phyloP scores from a whole-genome alignment of 352 stramenopile genomes.

The Achlya hypogyna region DNA sequence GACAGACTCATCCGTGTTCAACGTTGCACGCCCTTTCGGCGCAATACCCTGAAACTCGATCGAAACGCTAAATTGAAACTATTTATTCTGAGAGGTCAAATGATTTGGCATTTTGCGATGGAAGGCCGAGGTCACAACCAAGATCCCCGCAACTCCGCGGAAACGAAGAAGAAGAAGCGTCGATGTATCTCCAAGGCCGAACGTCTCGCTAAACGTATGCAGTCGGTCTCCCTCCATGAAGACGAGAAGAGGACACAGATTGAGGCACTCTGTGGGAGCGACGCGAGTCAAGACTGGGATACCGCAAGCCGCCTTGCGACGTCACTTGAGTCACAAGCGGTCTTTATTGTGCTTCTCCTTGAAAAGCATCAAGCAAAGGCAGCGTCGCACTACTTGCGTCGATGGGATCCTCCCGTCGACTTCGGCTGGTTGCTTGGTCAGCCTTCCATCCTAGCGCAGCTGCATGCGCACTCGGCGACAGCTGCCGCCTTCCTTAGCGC shows the following conservation, averaged over 20 bases:
- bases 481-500: conserved; percentile 3
- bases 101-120: neutral
- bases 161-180: neutral
- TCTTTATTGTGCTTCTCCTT: neutral
- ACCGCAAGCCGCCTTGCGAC: neutral
- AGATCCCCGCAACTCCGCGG: too few species aligned
- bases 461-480: neutral
- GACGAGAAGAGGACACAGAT: neutral
- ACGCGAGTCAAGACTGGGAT: conserved; percentile 11
- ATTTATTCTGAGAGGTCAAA: neutral
- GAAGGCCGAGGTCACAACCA: too few species aligned
- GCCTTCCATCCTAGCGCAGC: neutral
- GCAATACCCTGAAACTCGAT: too few species aligned
- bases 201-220: neutral
- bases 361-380: conserved; percentile 3
- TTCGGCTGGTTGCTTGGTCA: neutral
- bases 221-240: neutral
- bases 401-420: neutral
- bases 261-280: neutral
- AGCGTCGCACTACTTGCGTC: conserved; percentile 3
- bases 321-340: neutral
- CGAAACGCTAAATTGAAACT: too few species aligned
- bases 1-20: too few species aligned
- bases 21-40: too few species aligned
- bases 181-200: neutral